Conservation (phyloP, 257 asterid species). For the Leonotis leonurus region DNA sequence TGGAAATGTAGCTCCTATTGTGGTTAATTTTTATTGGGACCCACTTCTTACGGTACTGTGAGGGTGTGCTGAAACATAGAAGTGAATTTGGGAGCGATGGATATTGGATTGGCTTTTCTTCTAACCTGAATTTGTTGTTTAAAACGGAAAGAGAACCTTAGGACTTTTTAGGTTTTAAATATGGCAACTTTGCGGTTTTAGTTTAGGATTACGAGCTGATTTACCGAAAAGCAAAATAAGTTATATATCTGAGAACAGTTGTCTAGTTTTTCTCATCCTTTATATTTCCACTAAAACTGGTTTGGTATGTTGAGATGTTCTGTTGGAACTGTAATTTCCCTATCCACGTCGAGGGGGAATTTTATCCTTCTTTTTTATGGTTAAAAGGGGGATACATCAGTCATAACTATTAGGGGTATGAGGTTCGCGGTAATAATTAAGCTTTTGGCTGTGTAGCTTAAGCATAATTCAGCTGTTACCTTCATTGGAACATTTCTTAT, state of each 20-base stretch:
- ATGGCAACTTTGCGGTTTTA: neutral
- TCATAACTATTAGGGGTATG: too few relatives aligned
- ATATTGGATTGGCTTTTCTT: neutral
- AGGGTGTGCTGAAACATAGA: neutral
- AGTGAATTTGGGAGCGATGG: conserved; percentile 1
- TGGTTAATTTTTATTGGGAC: neutral
- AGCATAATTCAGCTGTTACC: neutral
- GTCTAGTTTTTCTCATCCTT: neutral
- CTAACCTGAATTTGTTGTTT: neutral
- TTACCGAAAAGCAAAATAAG: too few relatives aligned
- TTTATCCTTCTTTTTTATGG: neutral
- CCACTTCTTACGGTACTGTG: too few relatives aligned
- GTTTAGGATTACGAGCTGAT: conserved; percentile 1
- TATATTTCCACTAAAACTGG: neutral
- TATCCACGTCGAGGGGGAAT: neutral
- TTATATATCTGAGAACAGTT: too few relatives aligned
- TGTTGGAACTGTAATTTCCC: conserved; percentile 4
- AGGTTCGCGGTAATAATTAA: neutral
- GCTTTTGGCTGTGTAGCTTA: neutral
- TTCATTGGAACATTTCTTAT: neutral
- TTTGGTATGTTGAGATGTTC: neutral
- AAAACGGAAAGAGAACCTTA: neutral
- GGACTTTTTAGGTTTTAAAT: conserved; percentile 5
- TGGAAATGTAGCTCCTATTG: conserved; percentile 14
- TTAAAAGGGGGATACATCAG: neutral